phyloP scores from a whole-genome alignment of 108 stramenopile genomes.

The Nitzschia sp. region DNA sequence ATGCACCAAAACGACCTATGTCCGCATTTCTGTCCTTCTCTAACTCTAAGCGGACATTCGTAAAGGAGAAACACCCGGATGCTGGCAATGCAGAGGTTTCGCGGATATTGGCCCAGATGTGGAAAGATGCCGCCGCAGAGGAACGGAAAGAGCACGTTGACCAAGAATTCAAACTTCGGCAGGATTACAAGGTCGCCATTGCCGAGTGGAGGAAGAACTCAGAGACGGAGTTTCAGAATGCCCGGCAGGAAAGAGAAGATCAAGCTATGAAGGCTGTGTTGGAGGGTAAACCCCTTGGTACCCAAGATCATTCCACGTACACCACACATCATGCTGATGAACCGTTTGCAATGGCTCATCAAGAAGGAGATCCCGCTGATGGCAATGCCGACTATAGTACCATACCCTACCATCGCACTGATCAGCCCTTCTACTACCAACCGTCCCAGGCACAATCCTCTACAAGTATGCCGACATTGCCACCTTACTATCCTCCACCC shows the following conservation, averaged over 20 bases:
- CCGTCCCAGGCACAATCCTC: too few relatives aligned
- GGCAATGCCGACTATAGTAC: too few relatives aligned
- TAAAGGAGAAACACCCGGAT: conserved; percentile 44
- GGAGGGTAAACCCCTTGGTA: too few relatives aligned
- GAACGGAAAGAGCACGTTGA: conserved; percentile 41
- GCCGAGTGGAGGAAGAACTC: conserved; percentile 38
- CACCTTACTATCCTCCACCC: too few relatives aligned
- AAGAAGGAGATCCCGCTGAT: too few relatives aligned
- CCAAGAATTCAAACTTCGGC: conserved; percentile 46
- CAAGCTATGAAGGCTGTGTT: conserved; percentile 33
- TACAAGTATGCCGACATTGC: too few relatives aligned
- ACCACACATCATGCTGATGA: too few relatives aligned
- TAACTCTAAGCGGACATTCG: conserved; percentile 30
- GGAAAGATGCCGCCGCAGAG: conserved; percentile 41
- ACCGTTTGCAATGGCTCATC: too few relatives aligned
- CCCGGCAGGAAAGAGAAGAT: conserved; percentile 25
- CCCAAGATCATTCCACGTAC: too few relatives aligned
- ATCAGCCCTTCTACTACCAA: too few relatives aligned
- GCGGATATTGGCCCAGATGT: conserved; percentile 46
- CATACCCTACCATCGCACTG: too few relatives aligned
- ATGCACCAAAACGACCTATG: conserved; percentile 62
- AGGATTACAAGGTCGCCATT: conserved; percentile 56
- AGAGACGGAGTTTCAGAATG: conserved; percentile 17
- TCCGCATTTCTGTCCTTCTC: conserved; percentile 52
- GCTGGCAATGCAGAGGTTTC: conserved; percentile 60